Percentiles rank a stretch among this genome's conserved stretches.
phyloP scores from a whole-genome alignment of 257 asterid genomes.

The Capsicum chinense region DNA sequence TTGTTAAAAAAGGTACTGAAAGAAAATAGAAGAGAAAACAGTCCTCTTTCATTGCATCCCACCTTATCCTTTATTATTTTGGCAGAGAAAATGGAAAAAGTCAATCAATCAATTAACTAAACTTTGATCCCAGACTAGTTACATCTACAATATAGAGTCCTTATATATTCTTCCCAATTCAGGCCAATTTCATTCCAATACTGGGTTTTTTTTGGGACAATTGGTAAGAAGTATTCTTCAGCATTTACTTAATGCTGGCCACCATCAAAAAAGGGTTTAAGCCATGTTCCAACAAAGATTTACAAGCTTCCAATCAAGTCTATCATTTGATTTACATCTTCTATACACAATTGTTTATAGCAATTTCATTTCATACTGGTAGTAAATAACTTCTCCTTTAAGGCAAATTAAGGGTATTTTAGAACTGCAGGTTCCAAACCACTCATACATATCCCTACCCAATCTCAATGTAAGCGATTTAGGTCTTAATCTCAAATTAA shows the following conservation, averaged over 20 bases:
- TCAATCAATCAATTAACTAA: conserved; percentile 4
- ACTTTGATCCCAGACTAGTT: background rate
- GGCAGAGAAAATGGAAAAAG: conserved; percentile 14
- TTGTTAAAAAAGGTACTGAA: conserved; percentile 5
- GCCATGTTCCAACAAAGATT: too few relatives aligned
- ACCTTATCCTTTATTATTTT: conserved; percentile 4
- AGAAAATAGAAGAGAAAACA: background rate
- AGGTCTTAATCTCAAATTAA: background rate
- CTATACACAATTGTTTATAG: too few relatives aligned
- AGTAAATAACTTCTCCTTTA: background rate
- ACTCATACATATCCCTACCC: background rate
- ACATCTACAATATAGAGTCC: conserved; percentile 1
- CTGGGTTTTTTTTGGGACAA: background rate
- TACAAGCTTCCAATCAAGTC: too few relatives aligned
- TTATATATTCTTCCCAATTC: background rate
- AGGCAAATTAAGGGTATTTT: background rate
- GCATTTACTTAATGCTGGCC: too few relatives aligned
- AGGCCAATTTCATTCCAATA: background rate
- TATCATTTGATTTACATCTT: too few relatives aligned
- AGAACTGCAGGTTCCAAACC: background rate
- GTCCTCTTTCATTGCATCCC: background rate
- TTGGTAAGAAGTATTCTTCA: too few relatives aligned
- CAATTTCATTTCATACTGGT: too few relatives aligned
- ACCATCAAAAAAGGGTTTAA: too few relatives aligned
- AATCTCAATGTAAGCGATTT: background rate